Percentiles rank a stretch among this genome's conserved stretches.
Evolutionary conservation across 2,329 filamentous ascomycete genomes (phyloP).

Genomic region (Aureobasidium pullulans): DNA sequence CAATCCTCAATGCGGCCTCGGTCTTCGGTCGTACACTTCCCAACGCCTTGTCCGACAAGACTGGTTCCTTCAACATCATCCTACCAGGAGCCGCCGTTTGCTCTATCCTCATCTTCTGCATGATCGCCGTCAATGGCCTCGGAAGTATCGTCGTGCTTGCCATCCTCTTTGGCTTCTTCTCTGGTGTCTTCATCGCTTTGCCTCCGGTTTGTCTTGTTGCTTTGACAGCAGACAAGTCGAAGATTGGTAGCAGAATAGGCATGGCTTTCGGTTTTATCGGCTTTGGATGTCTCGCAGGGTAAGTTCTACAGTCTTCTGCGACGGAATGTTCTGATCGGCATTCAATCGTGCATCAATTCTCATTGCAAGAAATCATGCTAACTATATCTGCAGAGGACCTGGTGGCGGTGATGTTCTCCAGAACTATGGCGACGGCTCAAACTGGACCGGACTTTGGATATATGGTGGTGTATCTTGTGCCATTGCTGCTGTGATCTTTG

Average conservation of each 20-base stretch:
- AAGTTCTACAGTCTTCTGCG: background rate
- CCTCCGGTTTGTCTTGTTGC: slow-evolving; percentile 33
- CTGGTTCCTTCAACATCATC: slow-evolving; percentile 33
- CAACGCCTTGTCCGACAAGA: slow-evolving; percentile 32
- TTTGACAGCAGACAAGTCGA: slow-evolving; percentile 35
- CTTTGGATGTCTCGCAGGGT: slow-evolving; percentile 28
- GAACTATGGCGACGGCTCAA: slow-evolving; percentile 16
- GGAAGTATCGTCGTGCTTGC: slow-evolving; percentile 29
- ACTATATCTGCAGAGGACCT: slow-evolving; percentile 19
- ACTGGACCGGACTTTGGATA: slow-evolving; percentile 31
- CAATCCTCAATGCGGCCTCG: slow-evolving; percentile 36
- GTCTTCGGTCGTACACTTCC: slow-evolving; percentile 35
- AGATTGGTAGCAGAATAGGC: slow-evolving; percentile 38
- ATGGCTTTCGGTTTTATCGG: slow-evolving; percentile 29
- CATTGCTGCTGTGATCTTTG: slow-evolving; percentile 16
- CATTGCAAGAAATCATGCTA: background rate
- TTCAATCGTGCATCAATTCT: too few species aligned
- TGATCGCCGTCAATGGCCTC: slow-evolving; percentile 29
- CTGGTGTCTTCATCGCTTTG: slow-evolving; percentile 37
- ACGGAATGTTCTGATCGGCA: too few species aligned
- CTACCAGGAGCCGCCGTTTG: slow-evolving; percentile 25
- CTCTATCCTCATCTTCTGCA: slow-evolving; percentile 30
- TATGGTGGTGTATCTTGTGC: slow-evolving; percentile 25
- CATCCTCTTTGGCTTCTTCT: slow-evolving; percentile 37
- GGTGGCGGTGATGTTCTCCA: slow-evolving; percentile 29